Conservation (phyloP, 2,329 filamentous ascomycete species). For the Colletotrichum simmondsii region DNA sequence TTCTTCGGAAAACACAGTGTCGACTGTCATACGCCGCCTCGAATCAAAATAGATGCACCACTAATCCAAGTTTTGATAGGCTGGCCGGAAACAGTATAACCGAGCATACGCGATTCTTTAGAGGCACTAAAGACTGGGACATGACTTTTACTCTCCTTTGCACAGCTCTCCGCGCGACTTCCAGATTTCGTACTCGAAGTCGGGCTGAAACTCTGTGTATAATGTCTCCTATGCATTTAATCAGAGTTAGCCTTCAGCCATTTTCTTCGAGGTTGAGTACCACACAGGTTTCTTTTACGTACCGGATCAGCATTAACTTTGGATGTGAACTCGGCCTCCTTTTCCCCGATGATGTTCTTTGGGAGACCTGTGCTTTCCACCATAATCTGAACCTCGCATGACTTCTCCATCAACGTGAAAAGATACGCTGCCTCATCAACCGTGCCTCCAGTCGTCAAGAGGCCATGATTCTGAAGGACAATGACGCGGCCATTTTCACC, state of each 20-base stretch:
- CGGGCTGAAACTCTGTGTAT: slow-evolving; percentile 48
- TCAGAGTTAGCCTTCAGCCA: neutral
- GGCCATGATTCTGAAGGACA: slow-evolving; percentile 72
- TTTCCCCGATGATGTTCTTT: slow-evolving; percentile 46
- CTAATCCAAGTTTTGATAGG: rapidly evolving
- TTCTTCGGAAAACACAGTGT: too few species aligned
- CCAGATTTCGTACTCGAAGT: slow-evolving; percentile 47
- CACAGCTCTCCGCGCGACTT: slow-evolving; percentile 39
- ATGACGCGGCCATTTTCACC: slow-evolving; percentile 62
- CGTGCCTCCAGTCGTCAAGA: slow-evolving; percentile 71
- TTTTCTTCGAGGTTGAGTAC: neutral
- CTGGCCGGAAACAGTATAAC: too few species aligned
- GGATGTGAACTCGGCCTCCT: slow-evolving; percentile 53
- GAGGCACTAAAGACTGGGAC: neutral
- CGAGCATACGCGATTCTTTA: too few species aligned
- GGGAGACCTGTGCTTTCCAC: slow-evolving; percentile 42
- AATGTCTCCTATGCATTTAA: slow-evolving; percentile 40
- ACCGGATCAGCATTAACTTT: slow-evolving; percentile 45
- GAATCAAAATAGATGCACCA: too few species aligned
- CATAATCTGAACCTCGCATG: slow-evolving; percentile 47
- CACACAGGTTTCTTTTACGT: neutral
- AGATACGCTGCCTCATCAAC: slow-evolving; percentile 76
- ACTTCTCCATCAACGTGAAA: slow-evolving; percentile 55
- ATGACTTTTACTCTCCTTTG: neutral
- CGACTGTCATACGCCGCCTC: too few species aligned